phyloP scores from a whole-genome alignment of 2,329 filamentous ascomycete species.

The Gaeumannomyces tritici region DNA sequence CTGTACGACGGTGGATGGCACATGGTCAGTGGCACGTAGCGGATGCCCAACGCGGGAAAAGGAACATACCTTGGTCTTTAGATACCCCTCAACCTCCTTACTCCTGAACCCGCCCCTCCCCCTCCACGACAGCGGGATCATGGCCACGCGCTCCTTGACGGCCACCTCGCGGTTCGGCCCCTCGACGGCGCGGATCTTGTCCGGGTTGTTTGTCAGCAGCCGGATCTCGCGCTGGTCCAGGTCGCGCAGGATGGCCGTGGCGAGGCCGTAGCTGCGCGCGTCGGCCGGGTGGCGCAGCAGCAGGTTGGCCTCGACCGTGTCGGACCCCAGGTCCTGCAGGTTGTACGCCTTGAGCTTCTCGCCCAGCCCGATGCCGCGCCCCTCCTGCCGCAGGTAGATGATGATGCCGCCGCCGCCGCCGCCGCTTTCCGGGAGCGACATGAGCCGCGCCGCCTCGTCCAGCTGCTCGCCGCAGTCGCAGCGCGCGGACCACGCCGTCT shows the following conservation, averaged over 20 bases:
- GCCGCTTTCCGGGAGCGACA: constrained; percentile 55
- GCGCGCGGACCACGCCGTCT: constrained; percentile 95
- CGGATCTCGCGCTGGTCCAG: constrained; percentile 70
- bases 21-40: constrained; percentile 3
- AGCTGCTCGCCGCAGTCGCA: constrained; percentile 98
- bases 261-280: constrained; percentile 89
- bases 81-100: constrained; percentile 83
- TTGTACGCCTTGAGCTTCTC: constrained; percentile 99
- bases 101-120: constrained; percentile 76
- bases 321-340: constrained; percentile 89
- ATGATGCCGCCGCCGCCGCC: constrained; percentile 72
- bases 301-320: constrained; percentile 94
- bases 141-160: constrained; percentile 83
- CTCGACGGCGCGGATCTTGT: constrained; percentile 91
- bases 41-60: background rate
- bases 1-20: constrained; percentile 27
- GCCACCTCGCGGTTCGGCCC: constrained; percentile 80
- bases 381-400: constrained; percentile 91
- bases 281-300: constrained; percentile 87
- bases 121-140: constrained; percentile 93
- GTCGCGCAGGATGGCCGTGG: constrained; percentile 87
- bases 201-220: constrained; percentile 91
- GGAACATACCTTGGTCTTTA: constrained; percentile 76
- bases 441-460: constrained; percentile 88
- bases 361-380: constrained; percentile 84